phyloP scores from a whole-genome alignment of 164 flowering plant species.

The Tinospora cordifolia region DNA sequence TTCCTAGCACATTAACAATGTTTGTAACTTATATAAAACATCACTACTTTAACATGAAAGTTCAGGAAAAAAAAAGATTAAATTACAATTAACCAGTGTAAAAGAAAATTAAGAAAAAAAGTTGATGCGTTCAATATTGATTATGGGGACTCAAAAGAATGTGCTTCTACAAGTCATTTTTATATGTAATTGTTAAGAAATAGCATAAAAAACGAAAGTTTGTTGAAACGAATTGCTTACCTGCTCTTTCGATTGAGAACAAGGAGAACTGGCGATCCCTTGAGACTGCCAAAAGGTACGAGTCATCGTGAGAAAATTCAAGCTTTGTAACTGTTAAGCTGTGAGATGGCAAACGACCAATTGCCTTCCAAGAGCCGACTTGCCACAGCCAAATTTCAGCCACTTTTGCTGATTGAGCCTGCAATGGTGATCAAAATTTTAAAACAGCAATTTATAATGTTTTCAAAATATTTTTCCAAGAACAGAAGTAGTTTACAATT shows the following conservation, averaged over 20 bases:
- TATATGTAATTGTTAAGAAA: no score
- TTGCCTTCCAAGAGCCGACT: conserved; percentile 89
- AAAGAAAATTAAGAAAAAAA: no score
- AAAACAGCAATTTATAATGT: conserved; percentile 1
- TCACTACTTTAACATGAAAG: no score
- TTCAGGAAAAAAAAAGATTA: no score
- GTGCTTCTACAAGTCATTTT: no score
- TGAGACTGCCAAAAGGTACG: conserved; percentile 73
- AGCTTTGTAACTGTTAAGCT: conserved; percentile 82
- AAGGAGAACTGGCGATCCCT: conserved; percentile 92
- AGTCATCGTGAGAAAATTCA: conserved; percentile 80
- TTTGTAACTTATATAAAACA: no score
- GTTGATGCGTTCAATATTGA: no score
- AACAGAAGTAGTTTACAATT: background rate
- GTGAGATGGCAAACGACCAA: conserved; percentile 87
- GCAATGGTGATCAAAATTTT: conserved; percentile 17
- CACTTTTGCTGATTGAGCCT: conserved; percentile 76
- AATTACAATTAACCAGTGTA: no score
- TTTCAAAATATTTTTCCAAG: background rate
- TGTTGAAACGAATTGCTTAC: conserved; percentile 23
- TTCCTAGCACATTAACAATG: no score
- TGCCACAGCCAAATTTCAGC: conserved; percentile 98
- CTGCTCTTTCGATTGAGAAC: conserved; percentile 53
- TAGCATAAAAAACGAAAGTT: background rate
- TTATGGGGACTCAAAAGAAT: no score